A percentile compares a stretch with the other conserved stretches of the same genome.
Evolutionary conservation across 1,284 basidiomycete species (phyloP).

Genomic region (Ustilago tritici): DNA sequence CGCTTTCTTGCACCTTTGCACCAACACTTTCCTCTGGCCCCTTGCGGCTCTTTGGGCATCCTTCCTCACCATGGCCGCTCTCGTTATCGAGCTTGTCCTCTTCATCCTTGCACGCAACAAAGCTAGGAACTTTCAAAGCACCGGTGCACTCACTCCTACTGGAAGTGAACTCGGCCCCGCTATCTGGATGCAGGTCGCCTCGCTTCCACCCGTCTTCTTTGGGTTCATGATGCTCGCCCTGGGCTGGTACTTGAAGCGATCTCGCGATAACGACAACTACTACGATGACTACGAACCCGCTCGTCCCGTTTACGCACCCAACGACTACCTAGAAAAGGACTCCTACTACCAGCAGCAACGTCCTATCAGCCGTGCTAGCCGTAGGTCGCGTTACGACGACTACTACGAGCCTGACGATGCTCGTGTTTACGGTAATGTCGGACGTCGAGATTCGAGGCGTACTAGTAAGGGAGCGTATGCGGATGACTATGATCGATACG

Average conservation of each 20-base stretch:
- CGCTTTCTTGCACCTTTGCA: slow-evolving; percentile 58
- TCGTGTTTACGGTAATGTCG: slow-evolving; percentile 50
- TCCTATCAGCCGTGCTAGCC: slow-evolving; percentile 40
- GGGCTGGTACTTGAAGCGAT: slow-evolving; percentile 52
- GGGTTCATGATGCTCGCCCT: slow-evolving; percentile 53
- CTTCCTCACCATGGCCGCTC: slow-evolving; percentile 49
- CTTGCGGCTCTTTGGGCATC: slow-evolving; percentile 55
- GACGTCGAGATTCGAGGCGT: slow-evolving; percentile 35
- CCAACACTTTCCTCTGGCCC: slow-evolving; percentile 60
- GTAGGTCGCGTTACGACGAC: slow-evolving; percentile 49
- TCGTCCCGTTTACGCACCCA: slow-evolving; percentile 36
- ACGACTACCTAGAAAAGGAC: slow-evolving; percentile 32
- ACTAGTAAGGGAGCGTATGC: slow-evolving; percentile 11
- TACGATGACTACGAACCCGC: slow-evolving; percentile 52
- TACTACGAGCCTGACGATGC: slow-evolving; percentile 48
- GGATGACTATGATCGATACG: slow-evolving; percentile 32
- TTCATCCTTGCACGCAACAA: slow-evolving; percentile 55
- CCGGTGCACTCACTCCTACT: slow-evolving; percentile 11
- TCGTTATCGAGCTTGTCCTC: slow-evolving; percentile 58
- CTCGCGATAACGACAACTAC: slow-evolving; percentile 40
- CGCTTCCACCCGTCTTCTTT: slow-evolving; percentile 56
- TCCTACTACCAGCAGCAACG: slow-evolving; percentile 36
- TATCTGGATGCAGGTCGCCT: slow-evolving; percentile 63
- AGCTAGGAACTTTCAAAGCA: slow-evolving; percentile 28
- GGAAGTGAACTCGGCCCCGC: slow-evolving; percentile 48